These are phyloP conservation scores for Nepenthes mirabilis DNA, from an alignment of 148 eudicot genomes.

Conservation along the genomic window DNA sequence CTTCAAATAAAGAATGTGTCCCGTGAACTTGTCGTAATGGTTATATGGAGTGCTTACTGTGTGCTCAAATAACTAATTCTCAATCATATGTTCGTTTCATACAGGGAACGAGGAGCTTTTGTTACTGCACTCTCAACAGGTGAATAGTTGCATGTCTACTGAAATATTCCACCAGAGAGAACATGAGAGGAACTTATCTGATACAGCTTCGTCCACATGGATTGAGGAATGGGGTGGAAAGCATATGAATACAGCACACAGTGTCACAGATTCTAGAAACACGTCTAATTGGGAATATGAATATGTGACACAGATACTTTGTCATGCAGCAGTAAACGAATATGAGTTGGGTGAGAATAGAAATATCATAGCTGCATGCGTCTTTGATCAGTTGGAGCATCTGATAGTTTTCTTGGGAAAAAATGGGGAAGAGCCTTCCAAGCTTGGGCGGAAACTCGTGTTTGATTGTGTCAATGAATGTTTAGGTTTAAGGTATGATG, in stretches of 20 bases:
- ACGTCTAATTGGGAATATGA: conserved; percentile 51
- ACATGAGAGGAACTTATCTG: conserved; percentile 34
- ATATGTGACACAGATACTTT: conserved; percentile 41
- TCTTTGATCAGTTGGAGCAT: conserved; percentile 58
- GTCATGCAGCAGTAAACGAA: conserved; percentile 38
- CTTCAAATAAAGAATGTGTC: too few species aligned
- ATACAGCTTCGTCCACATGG: conserved; percentile 42
- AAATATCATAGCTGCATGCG: conserved; percentile 25
- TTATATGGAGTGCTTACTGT: neutral
- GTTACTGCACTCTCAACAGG: conserved; percentile 27
- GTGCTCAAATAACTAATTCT: neutral
- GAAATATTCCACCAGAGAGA: conserved; percentile 23
- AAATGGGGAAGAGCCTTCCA: conserved; percentile 30
- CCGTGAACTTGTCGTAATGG: neutral
- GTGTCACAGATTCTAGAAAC: conserved; percentile 18
- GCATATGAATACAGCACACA: conserved; percentile 8
- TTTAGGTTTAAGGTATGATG: conserved; percentile 26
- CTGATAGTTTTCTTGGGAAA: conserved; percentile 20
- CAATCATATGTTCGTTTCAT: conserved; percentile 3
- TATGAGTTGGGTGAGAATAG: conserved; percentile 28
- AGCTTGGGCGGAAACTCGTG: conserved; percentile 33
- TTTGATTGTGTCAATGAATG: conserved; percentile 57
- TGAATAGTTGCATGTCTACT: conserved; percentile 18
- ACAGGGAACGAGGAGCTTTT: conserved; percentile 40
- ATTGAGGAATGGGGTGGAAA: conserved; percentile 15